phyloP scores from a whole-genome alignment of 2,329 filamentous ascomycete genomes.

The Metarhizium sp. region DNA sequence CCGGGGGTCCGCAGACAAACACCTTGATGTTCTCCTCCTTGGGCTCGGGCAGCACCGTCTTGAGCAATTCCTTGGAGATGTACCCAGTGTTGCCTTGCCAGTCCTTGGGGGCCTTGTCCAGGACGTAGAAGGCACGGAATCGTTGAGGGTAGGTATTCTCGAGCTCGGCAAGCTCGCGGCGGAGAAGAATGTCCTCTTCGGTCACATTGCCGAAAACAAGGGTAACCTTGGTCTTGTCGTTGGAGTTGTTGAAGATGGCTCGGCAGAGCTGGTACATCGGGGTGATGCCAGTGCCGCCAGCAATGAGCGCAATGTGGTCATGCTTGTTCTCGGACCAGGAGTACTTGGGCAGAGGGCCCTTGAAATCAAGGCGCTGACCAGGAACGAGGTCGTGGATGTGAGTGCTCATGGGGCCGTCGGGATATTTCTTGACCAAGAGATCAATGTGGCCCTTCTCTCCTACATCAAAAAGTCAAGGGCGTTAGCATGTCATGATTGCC shows the following conservation, averaged over 20 bases:
- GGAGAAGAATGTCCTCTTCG: slow-evolving; percentile 87
- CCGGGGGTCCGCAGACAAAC: slow-evolving; percentile 90
- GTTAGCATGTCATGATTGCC: background rate
- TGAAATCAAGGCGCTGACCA: slow-evolving; percentile 79
- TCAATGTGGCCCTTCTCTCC: slow-evolving; percentile 74
- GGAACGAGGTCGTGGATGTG: slow-evolving; percentile 77
- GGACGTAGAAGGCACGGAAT: slow-evolving; percentile 89
- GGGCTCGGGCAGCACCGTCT: slow-evolving; percentile 89
- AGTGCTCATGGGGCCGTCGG: slow-evolving; percentile 80
- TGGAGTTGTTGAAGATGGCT: slow-evolving; percentile 89
- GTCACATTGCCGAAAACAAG: slow-evolving; percentile 85
- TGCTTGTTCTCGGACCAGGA: slow-evolving; percentile 87
- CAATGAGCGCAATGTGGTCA: slow-evolving; percentile 74
- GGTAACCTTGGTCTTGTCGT: slow-evolving; percentile 96
- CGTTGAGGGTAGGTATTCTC: slow-evolving; percentile 94
- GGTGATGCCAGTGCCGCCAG: slow-evolving; percentile 94
- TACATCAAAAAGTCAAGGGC: slow-evolving; percentile 21
- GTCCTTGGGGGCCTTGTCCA: slow-evolving; percentile 73
- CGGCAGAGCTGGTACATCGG: slow-evolving; percentile 95
- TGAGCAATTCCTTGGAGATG: slow-evolving; percentile 85
- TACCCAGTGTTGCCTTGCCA: slow-evolving; percentile 72
- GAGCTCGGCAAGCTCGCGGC: slow-evolving; percentile 72
- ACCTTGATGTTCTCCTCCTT: slow-evolving; percentile 90
- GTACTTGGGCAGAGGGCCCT: slow-evolving; percentile 94
- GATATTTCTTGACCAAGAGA: slow-evolving; percentile 86